Conservation (phyloP, 139 green algal genomes). For the Auxenochlorella pyrenoidosa region DNA sequence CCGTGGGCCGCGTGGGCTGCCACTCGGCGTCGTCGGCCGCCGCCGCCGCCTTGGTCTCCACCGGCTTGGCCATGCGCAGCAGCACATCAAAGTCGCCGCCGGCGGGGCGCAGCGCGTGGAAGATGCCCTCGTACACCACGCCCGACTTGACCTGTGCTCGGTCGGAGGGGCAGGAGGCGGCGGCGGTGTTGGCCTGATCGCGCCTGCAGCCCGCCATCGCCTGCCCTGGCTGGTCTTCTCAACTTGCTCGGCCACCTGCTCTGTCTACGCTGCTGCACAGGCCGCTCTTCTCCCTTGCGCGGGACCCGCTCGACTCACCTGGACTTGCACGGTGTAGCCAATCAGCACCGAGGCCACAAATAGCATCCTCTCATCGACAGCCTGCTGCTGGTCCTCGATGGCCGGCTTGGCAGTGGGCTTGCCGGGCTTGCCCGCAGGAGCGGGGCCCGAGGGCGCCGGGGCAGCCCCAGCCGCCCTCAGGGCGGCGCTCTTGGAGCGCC, state of each 20-base stretch:
- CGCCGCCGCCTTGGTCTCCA: background rate
- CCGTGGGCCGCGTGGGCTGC: background rate
- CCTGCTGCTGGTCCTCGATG: background rate
- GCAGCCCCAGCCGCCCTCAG: background rate
- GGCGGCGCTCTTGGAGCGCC: constrained; percentile 1
- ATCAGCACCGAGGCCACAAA: constrained; percentile 68
- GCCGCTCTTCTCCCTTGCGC: background rate
- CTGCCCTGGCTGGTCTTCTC: background rate
- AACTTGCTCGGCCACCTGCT: background rate
- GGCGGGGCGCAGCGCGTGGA: constrained; percentile 56
- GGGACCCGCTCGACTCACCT: constrained; percentile 58
- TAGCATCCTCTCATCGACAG: constrained; percentile 17
- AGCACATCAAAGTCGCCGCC: constrained; percentile 47
- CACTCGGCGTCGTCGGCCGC: background rate
- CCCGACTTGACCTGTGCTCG: constrained; percentile 62
- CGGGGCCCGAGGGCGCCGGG: background rate
- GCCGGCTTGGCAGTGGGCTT: background rate
- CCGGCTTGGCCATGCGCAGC: constrained; percentile 61
- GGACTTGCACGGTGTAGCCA: constrained; percentile 73
- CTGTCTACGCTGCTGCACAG: too few relatives aligned
- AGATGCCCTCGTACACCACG: constrained; percentile 76
- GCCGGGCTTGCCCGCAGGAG: background rate
- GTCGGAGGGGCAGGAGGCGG: background rate
- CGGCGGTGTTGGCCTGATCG: background rate
- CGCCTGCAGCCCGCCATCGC: background rate